These are phyloP conservation scores for Debaryomyces tyrocola DNA, from an alignment of 805 yeast genomes.

Conservation along the genomic window DNA sequence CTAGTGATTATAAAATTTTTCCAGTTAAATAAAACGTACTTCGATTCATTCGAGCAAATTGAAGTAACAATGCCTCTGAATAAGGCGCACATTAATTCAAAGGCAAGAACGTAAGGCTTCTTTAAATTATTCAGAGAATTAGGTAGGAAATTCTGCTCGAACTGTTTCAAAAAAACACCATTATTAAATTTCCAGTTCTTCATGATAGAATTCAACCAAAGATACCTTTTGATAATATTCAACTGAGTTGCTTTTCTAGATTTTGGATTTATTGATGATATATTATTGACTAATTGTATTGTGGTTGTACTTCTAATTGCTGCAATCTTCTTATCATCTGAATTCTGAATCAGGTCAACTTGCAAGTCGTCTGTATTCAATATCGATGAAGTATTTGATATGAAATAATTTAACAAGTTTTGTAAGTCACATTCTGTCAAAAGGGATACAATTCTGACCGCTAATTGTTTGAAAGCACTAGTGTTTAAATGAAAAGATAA, in stretches of 20 bases:
- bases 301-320: not conserved
- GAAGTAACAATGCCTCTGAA: conserved; percentile 21
- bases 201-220: conserved; percentile 29
- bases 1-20: conserved; percentile 31
- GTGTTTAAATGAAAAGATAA: conserved; percentile 1
- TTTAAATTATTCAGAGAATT: conserved; percentile 5
- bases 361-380: not conserved
- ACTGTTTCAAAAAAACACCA: conserved; percentile 11
- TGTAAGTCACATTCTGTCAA: conserved; percentile 9
- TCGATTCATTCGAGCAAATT: conserved; percentile 16
- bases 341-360: not conserved
- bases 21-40: conserved; percentile 33
- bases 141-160: conserved; percentile 9
- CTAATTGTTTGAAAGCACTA: conserved; percentile 6
- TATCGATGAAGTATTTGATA: conserved; percentile 4
- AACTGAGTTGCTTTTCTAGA: conserved; percentile 2
- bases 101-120: conserved; percentile 11
- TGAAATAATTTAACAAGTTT: conserved; percentile 14
- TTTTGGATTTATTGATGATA: conserved; percentile 1
- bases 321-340: not conserved
- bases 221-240: conserved; percentile 19
- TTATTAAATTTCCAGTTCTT: conserved; percentile 21
- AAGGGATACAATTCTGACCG: conserved; percentile 4
- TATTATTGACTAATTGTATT: conserved; percentile 3
- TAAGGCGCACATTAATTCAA: conserved; percentile 19